Conservation (phyloP, 305 asterid species). For the Coffea humblotiana region DNA sequence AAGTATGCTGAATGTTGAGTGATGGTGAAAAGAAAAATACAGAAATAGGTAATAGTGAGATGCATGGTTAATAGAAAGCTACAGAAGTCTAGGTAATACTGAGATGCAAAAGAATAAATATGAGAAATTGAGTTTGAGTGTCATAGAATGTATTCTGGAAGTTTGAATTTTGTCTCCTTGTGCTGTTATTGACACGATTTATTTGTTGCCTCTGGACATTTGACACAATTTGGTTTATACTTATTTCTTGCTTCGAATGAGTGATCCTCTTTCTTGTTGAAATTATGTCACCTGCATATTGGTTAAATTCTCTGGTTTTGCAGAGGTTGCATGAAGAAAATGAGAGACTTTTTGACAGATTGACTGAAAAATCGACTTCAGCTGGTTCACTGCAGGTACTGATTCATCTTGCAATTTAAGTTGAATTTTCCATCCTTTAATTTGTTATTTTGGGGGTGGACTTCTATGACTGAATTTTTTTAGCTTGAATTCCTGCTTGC, state of each 20-base stretch:
- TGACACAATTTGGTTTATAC: background rate
- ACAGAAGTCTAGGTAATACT: background rate
- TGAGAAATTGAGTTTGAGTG: background rate
- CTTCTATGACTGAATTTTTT: background rate
- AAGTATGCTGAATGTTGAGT: background rate
- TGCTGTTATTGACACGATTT: background rate
- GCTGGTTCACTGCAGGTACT: slow-evolving; percentile 91
- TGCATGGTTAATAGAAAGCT: background rate
- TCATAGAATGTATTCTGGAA: background rate
- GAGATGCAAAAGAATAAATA: background rate
- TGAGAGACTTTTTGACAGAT: slow-evolving; percentile 90
- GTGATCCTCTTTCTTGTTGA: background rate
- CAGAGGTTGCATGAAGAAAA: slow-evolving; percentile 99
- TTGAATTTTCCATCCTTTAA: background rate
- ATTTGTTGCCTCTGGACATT: background rate
- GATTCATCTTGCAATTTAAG: background rate
- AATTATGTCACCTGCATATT: background rate
- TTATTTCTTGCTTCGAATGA: background rate
- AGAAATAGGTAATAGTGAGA: background rate
- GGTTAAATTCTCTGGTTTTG: slow-evolving; percentile 15
- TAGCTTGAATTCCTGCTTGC: background rate
- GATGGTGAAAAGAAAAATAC: background rate
- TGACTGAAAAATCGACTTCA: slow-evolving; percentile 82
- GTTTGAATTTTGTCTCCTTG: background rate
- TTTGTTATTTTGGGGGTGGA: background rate